Evolutionary conservation across 176 grass and related monocot genomes (phyloP).

Genomic region (Rhynchospora breviuscula): DNA sequence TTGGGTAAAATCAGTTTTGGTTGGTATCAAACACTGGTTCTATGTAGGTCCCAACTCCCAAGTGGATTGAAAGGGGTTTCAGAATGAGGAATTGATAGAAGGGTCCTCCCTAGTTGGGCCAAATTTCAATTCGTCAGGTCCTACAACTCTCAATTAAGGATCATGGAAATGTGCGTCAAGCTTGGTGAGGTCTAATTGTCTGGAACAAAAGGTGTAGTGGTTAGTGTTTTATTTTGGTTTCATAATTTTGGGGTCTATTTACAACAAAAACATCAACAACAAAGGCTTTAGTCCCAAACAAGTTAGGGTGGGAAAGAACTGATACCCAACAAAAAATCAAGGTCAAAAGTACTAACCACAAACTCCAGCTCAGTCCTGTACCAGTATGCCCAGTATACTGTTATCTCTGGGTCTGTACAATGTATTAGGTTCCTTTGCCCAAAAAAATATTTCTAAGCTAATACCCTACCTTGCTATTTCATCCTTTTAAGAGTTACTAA

Average conservation of each 20-base stretch:
- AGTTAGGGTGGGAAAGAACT: no score
- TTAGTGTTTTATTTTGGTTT: not conserved
- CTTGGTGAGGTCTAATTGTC: not conserved
- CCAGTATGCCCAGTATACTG: not conserved
- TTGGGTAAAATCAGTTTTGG: not conserved
- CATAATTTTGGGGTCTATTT: not conserved
- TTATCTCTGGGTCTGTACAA: not conserved
- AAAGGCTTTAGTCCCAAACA: no score
- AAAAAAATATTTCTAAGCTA: not conserved
- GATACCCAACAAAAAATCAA: no score
- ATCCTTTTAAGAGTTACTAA: not conserved
- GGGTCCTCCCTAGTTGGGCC: not conserved
- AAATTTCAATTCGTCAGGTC: not conserved
- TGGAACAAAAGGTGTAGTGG: not conserved
- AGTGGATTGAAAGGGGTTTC: not conserved
- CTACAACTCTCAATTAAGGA: not conserved
- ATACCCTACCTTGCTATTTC: not conserved
- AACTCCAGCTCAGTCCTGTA: not conserved
- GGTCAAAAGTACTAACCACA: no score
- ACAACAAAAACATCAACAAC: no score
- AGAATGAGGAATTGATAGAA: not conserved
- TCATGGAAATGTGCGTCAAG: not conserved
- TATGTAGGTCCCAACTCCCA: not conserved
- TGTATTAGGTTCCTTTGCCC: not conserved
- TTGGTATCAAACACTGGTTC: not conserved